phyloP scores from a whole-genome alignment of 2,329 filamentous ascomycete species.

The Fusarium concolor region DNA sequence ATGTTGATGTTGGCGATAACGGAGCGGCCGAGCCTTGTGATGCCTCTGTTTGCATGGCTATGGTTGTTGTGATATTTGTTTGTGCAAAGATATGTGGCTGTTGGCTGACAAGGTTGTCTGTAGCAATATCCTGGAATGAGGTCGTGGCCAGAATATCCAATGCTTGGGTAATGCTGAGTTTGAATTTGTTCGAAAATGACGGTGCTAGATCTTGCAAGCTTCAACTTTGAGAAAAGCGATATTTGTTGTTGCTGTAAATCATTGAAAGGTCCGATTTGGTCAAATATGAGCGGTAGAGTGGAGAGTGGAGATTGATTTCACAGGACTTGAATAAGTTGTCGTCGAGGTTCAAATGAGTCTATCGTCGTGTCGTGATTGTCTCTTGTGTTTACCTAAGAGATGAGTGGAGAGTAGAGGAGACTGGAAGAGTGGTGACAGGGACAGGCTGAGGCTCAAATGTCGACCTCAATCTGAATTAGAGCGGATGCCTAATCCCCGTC shows the following conservation, averaged over 20 bases:
- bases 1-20: slow-evolving; percentile 48
- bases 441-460: slow-evolving; percentile 38
- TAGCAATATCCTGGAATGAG: neutral
- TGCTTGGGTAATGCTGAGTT: neutral
- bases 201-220: slow-evolving; percentile 7
- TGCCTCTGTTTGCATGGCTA: slow-evolving; percentile 39
- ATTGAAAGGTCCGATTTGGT: slow-evolving; percentile 33
- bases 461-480: slow-evolving; percentile 34
- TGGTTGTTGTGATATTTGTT: slow-evolving; percentile 21
- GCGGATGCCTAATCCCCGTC: slow-evolving; percentile 37
- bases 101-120: neutral
- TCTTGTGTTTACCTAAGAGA: slow-evolving; percentile 13
- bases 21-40: slow-evolving; percentile 44
- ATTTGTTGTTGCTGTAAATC: slow-evolving; percentile 22
- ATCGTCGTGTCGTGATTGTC: slow-evolving; percentile 22
- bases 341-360: slow-evolving; percentile 13
- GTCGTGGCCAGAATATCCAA: neutral
- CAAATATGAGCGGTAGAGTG: slow-evolving; percentile 39
- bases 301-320: slow-evolving; percentile 36
- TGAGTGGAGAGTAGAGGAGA: slow-evolving; percentile 27
- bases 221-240: slow-evolving; percentile 7
- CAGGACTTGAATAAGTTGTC: neutral
- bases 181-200: slow-evolving; percentile 12
- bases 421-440: slow-evolving; percentile 21
- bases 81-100: neutral